Evolutionary conservation across 768 basidiomycete genomes (phyloP).

Genomic region (Naganishia randhawae): DNA sequence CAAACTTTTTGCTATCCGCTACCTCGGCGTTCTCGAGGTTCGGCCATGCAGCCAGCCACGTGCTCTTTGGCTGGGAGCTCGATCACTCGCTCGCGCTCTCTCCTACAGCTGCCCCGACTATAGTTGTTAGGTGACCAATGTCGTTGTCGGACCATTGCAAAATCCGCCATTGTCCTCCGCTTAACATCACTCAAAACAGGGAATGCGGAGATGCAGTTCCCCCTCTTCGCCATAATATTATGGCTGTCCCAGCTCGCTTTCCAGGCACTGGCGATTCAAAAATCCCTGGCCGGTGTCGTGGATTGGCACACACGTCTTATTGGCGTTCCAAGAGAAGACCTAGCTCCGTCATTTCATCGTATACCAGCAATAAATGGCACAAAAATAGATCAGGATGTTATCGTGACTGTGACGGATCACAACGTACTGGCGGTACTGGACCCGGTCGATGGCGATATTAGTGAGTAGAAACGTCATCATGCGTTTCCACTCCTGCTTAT

Average conservation of each 20-base stretch:
- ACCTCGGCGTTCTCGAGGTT: not conserved
- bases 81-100: not conserved
- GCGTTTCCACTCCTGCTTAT: not conserved
- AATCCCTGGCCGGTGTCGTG: slow-evolving; percentile 53
- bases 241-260: not conserved
- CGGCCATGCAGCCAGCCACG: slow-evolving; percentile 5
- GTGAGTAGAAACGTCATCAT: slow-evolving; percentile 54
- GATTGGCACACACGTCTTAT: slow-evolving; percentile 82
- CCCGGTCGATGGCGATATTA: slow-evolving; percentile 64
- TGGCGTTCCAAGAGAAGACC: slow-evolving; percentile 64
- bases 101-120: not conserved
- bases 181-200: not conserved
- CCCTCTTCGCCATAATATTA: slow-evolving; percentile 11
- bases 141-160: too few species aligned
- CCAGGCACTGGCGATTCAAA: slow-evolving; percentile 61
- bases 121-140: too few species aligned
- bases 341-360: slow-evolving; percentile 62
- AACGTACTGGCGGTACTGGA: slow-evolving; percentile 76
- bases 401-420: slow-evolving; percentile 50
- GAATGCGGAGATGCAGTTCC: slow-evolving; percentile 7
- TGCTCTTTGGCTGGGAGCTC: not conserved
- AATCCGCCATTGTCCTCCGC: not conserved
- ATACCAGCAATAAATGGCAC: slow-evolving; percentile 36
- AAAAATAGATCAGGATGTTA: slow-evolving; percentile 22
- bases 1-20: slow-evolving; percentile 9